Base-by-base conservation (phyloP, 2,329 filamentous ascomycete species). In the Davidsoniella virescens region DNA sequence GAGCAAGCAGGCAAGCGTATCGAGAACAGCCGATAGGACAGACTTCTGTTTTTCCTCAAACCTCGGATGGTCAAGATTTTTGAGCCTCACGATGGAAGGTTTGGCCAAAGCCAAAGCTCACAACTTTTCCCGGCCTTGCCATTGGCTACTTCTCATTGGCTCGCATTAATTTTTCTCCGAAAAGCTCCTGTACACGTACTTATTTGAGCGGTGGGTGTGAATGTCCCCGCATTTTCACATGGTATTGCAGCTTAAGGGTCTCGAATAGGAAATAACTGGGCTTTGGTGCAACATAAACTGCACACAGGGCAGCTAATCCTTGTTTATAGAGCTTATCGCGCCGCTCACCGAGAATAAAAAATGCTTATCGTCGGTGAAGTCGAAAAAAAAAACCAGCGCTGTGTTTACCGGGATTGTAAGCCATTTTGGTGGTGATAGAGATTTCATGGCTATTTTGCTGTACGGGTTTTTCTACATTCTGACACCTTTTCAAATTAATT, bases 301-400 rank as follows among this genome's bases (percentile, higher is more conserved):
- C 12, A 45, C 37, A 43, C 43, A 9, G 3, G 18, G 43, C 20
- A 17, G 17, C 4, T 20, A 5, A 29, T 26, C 37, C 46, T 43
- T 44, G 45, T 29, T 25, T 42, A 49, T 52, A 29, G 14, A 10
- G 5, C 16, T 49, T 52, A 52, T 52, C 50, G 41, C 33, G 9
- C 14, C 14, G 8, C 36, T 40, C 38, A 53, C 51, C 51, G 51
- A 50, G 14, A 43, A 53, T 53, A 53, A 53, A 47, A 12, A 5
- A 2, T 16, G 4, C 51, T 45, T 45, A 49, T 40, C 41, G 47
- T 53, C 47, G 47, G 51, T 53, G 42, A 47, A 45, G 6, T 40
- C 50, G 26, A 47, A 53, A 53, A 52, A 52, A 51, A 51, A 50
- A 47, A 25, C 14, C 40, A 44, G 41, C 23, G 43, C 38, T 18